Conservation (phyloP, 1,139 yeast genomes). For the Debaryomyces coudertii region DNA sequence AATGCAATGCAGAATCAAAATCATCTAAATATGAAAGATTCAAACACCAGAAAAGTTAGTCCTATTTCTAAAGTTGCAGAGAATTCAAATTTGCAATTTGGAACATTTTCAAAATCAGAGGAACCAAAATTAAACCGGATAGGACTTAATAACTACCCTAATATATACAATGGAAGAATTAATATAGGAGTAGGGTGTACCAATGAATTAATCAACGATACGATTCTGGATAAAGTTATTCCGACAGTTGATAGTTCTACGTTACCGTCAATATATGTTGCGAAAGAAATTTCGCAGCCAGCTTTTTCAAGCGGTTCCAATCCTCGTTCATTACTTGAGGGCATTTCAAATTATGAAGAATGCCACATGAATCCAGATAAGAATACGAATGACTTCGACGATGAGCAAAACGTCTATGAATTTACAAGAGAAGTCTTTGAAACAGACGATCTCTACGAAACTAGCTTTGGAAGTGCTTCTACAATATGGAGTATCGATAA, state of each 20-base stretch:
- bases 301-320: background rate
- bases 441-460: background rate
- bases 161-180: background rate
- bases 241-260: background rate
- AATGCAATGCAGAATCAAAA: background rate
- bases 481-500: constrained; percentile 5
- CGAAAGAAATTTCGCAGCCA: constrained; percentile 9
- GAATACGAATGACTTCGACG: background rate
- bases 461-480: constrained; percentile 1
- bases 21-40: background rate
- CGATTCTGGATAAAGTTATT: background rate
- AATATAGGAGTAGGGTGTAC: background rate
- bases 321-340: background rate
- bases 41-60: background rate
- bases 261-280: constrained; percentile 4
- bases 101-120: background rate
- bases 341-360: background rate
- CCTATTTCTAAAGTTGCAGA: background rate
- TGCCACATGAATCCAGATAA: background rate
- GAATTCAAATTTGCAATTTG: background rate
- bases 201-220: background rate
- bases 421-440: constrained; percentile 1
- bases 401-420: constrained; percentile 1
- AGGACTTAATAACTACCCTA: background rate
- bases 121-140: background rate